Evolutionary conservation across 2,329 filamentous ascomycete genomes (phyloP), one percentile per base, ranked within the genome.

Genomic region (Aspergillus sp.): DNA sequence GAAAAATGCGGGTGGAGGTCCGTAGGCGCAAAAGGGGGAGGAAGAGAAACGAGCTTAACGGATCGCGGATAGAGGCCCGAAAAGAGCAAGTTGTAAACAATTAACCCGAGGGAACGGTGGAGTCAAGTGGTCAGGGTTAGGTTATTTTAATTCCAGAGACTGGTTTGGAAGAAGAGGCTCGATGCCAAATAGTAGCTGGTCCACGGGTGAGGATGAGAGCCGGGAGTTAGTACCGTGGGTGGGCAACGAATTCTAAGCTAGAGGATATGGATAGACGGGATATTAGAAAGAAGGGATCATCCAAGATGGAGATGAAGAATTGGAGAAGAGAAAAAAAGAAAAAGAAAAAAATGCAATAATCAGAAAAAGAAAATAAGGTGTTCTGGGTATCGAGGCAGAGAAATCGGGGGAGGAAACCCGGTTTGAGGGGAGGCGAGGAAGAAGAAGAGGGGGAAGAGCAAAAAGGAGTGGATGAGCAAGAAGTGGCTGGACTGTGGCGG

Each of bases 61-160:
- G 51, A 50, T 32, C n/a, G 41, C 34, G 48, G 51, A 50, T 47
- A 48, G 42, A 35, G 36, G 39, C 45, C 58, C 60, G 44, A 58
- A 61, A 62, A 52, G 40, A 59, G 62, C 57, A 59, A 62, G 53
- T 58, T 57, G 59, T 62, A 59, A 65, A 65, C 57, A 63, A 48
- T 42, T 47, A 48, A 47, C 35, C 48, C 47, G 52, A 53, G 54
- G 56, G 46, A 48, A 46, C 45, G 36, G 38, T 47, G 41, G 43
- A 42, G 7, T 7, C 33, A 13, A 35, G 19, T 19, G 19, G 19
- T 19, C 19, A 19, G 19, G 19, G 19, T 19, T 19, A 19, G 19
- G 19, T 19, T 19, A 19, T 19, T 19, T 19, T 19, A 19, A 2
- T 19, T 19, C 19, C 19, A 19, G 19, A 19, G 19, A 19, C 19